Conservation (phyloP, 257 asterid species). For the Solanum chaucha region DNA sequence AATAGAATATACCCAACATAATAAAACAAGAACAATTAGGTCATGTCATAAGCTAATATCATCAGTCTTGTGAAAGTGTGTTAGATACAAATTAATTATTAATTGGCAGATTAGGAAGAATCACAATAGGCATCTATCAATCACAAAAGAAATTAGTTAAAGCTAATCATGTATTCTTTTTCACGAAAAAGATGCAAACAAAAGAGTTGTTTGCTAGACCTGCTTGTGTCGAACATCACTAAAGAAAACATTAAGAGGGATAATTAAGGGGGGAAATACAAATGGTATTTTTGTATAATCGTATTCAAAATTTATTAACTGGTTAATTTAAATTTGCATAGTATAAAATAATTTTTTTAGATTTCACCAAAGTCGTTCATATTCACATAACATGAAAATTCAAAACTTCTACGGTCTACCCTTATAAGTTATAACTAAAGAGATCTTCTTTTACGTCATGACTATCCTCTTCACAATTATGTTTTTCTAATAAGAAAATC, state of each 20-base stretch:
- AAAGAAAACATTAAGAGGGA: not conserved
- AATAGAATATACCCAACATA: not conserved
- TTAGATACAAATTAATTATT: not conserved
- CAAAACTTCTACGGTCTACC: not conserved
- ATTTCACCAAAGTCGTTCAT: not conserved
- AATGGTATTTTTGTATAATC: too few species aligned
- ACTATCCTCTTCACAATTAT: not conserved
- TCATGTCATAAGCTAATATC: not conserved
- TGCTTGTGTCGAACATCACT: not conserved
- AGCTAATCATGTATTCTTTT: not conserved
- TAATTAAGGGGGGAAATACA: too few species aligned
- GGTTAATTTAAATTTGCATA: not conserved
- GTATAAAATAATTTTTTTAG: too few species aligned
- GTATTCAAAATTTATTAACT: not conserved
- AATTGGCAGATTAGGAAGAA: not conserved
- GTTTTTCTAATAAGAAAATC: not conserved
- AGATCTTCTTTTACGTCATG: not conserved
- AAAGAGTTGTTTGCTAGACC: not conserved
- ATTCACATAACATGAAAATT: not conserved
- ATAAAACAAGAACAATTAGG: not conserved
- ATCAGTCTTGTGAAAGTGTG: not conserved
- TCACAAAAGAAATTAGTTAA: not conserved
- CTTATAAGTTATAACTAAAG: not conserved
- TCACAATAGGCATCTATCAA: not conserved
- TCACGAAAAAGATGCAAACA: not conserved